Evolutionary conservation across 2,329 filamentous ascomycete genomes (phyloP), one percentile per base, ranked within the genome.

Genomic region (Cladorrhinum sp.): DNA sequence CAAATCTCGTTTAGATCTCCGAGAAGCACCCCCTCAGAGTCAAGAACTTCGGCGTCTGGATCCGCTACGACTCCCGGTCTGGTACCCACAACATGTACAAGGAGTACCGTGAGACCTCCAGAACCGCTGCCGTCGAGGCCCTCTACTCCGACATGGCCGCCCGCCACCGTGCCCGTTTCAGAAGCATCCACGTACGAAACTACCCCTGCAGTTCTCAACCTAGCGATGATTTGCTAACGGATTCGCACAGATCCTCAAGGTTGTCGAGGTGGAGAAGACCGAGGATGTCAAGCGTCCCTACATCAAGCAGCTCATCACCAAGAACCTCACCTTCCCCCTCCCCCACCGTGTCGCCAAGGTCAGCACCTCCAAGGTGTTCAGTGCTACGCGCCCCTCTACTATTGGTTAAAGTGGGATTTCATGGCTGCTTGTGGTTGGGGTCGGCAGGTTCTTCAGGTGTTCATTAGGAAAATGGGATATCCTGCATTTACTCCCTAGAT

Each of bases 21-120:
- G 95, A 99, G 92, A 98, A 98, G 90, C 92, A 92, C 81, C 95
- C 95, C 75, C 85, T 93, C 77, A 97, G 96, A 87, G 93, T 99
- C 87, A 99, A 99, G 92, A 99, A 97, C 91, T 98, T 99, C 79
- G 95, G 95, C 80, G 89, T 99, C 88, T 99, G 96, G 96, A 89
- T 99, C 84, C 93, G 96, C 79, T 99, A 99, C 85, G 93, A 99
- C 85, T 99, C 96, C 67, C 93, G 95, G 81, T 98, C 95, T 74
- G 95, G 95, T 75, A 99, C 95, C 75, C 95, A 99, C 92, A 99
- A 99, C 90, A 99, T 99, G 95, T 99, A 99, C 92, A 98, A 98
- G 89, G 95, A 99, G 89, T 98, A 97, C 90, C 91, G 95, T 79
- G 95, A 98, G 87, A 91, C 98, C 87, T 93, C 91, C 78, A 87